Evolutionary conservation across 306 rosid genomes (phyloP), one percentile per base, ranked within the genome.

Genomic region (Lithocarpus polystachyus): DNA sequence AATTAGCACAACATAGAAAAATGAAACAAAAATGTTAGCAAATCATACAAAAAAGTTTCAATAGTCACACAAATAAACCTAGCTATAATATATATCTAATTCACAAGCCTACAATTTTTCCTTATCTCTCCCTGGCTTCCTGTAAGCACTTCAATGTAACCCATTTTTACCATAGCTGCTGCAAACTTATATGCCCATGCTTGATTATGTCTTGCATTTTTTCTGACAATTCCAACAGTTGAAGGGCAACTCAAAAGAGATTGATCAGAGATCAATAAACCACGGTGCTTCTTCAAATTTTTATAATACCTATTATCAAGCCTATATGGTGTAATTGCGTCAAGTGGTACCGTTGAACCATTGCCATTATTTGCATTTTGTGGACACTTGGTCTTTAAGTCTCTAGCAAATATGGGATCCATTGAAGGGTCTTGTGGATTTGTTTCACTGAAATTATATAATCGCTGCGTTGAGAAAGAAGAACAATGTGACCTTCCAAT

Each of bases 81-180:
- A n/a, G n/a, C n/a, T n/a, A 55, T 18, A 20, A 18, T 33, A 33
- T 7, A 37, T 37, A 37, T 37, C 11, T 37, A 37, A 7, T 37
- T 37, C 45, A 37, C 45, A 37, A 37, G 7, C 45, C 11, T 37
- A 15, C 69, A 62, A 15, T 62, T 62, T 15, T 62, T 26, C 43
- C 75, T 54, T 14, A 71, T 51, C 67, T 55, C 77, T 17, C 77
- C 67, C 52, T 73, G 77, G 2, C 77, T 73, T 29, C 77, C 68
- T 3, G 51, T 56, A n/a, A 73, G 51, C 31, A 70, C 67, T 4
- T 73, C 67, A 55, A 73, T 73, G 45, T 6, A 15, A 53, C 77
- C 77, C 77, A 54, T 73, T 33, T 56, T 73, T 33, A 56, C 54
- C 77, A 73, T 73, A 18, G 77, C 77, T 18, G 64, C 52, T 5